phyloP scores from a whole-genome alignment of 306 rosid species.

The Pyrus bretschneideri region DNA sequence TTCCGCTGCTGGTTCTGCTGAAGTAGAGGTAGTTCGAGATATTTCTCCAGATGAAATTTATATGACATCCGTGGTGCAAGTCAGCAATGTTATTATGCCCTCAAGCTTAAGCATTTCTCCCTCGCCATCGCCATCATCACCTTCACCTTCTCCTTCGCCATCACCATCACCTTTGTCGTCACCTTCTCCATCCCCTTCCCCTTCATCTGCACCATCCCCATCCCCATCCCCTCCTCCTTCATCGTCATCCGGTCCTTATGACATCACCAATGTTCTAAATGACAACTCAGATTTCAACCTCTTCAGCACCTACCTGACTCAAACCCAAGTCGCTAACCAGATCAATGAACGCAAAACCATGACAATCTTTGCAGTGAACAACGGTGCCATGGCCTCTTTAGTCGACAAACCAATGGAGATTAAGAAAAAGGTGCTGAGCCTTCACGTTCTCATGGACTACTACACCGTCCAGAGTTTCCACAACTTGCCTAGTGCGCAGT shows the following conservation, averaged over 20 bases:
- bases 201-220: neutral
- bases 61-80: neutral
- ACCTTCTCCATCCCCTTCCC: neutral
- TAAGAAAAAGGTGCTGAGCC: conserved; percentile 22
- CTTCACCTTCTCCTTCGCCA: neutral
- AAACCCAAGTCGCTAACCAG: conserved; percentile 19
- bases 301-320: conserved; percentile 33
- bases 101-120: neutral
- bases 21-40: neutral
- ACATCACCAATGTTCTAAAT: neutral
- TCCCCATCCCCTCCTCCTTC: neutral
- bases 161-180: neutral
- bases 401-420: conserved; percentile 30
- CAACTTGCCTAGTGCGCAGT: neutral
- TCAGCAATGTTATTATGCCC: neutral
- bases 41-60: neutral
- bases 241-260: neutral
- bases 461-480: conserved; percentile 17
- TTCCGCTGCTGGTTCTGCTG: neutral
- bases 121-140: neutral
- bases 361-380: conserved; percentile 35
- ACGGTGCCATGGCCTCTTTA: conserved; percentile 18
- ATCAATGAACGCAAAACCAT: conserved; percentile 9
- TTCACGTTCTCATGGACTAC: conserved; percentile 32
- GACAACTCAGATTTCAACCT: conserved; percentile 19